Percentiles rank a stretch among this genome's conserved stretches.
Conservation (phyloP, 352 stramenopile genomes). For the Phytopythium delawarense region DNA sequence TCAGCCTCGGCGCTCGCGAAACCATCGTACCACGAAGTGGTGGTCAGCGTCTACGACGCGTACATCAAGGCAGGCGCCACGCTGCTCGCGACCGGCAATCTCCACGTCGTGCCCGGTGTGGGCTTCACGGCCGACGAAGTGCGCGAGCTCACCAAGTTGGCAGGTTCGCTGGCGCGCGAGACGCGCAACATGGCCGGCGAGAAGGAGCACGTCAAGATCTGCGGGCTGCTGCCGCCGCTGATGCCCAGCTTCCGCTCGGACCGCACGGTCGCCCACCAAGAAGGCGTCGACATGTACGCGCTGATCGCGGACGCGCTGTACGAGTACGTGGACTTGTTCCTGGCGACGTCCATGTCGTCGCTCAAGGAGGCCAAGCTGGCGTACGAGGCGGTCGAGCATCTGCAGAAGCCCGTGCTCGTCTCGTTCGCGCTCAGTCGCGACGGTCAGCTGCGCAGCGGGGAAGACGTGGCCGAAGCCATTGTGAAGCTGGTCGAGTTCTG, state of each 20-base stretch:
- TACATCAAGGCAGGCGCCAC: slow-evolving; percentile 80
- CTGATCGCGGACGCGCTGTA: slow-evolving; percentile 71
- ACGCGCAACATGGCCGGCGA: slow-evolving; percentile 28
- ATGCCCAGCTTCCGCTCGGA: slow-evolving; percentile 88
- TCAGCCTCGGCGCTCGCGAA: slow-evolving; percentile 81
- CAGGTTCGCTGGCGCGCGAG: slow-evolving; percentile 59
- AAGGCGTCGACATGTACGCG: slow-evolving; percentile 72
- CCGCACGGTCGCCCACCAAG: slow-evolving; percentile 66
- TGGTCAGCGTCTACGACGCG: slow-evolving; percentile 63
- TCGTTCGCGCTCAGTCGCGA: slow-evolving; percentile 81
- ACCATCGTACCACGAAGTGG: slow-evolving; percentile 51
- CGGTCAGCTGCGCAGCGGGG: slow-evolving; percentile 76
- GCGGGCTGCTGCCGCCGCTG: slow-evolving; percentile 88
- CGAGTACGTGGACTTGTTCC: slow-evolving; percentile 76
- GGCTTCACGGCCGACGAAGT: slow-evolving; percentile 84
- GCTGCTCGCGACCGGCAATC: slow-evolving; percentile 87
- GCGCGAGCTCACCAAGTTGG: slow-evolving; percentile 47
- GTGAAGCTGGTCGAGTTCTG: slow-evolving; percentile 40
- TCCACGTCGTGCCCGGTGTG: slow-evolving; percentile 80
- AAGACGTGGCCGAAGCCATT: slow-evolving; percentile 56
- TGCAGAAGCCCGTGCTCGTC: slow-evolving; percentile 71
- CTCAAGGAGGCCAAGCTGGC: slow-evolving; percentile 82
- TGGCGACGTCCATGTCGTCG: slow-evolving; percentile 90
- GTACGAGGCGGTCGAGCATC: slow-evolving; percentile 62
- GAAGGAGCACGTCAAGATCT: slow-evolving; percentile 46